Evolutionary conservation across 1,139 yeast species (phyloP), one percentile per base, ranked within the genome.

Genomic region (Meyerozyma carpophila): DNA sequence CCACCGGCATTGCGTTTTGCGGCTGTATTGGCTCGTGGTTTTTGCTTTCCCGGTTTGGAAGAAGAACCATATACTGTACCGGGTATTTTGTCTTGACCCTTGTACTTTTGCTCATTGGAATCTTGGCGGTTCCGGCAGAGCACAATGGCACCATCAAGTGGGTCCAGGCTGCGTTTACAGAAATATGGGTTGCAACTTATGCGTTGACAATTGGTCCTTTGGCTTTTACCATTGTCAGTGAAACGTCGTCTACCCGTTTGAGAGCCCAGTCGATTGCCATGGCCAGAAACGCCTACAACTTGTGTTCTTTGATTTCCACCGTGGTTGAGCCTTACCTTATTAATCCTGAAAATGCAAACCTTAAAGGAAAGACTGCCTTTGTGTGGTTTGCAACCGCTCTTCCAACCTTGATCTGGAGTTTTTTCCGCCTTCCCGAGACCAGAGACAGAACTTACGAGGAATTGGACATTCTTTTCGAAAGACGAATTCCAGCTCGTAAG

Each of bases 301-400:
- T 60, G 26, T 51, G 46, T 6, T 50, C 57, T 2, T 51, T 60
- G 43, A 42, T 56, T 28, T 53, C 61, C 9, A 53, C 50, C 37
- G 48, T 59, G 16, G 56, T 58, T 28, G 61, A 57, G 44, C 65
- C 65, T n/a, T 58, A 60, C 42, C 49, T 60, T 21, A 56, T 60
- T 39, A 59, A 58, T 41, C 63, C 63, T 6, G 52, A 51, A 9
- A 49, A 53, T 18, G 59, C 57, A 24, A 55, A 59, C 37, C 53
- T 57, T 39, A 56, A 46, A 40, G 65, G 62, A 27, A 58, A 57
- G 46, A 59, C 65, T n/a, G 65, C 57, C 2, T 60, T 53, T 44
- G 55, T 58, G 21, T 60, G 63, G 63, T 47, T 47, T 40, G 52
- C 47, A n/a, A 47, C 50, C 3, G 62, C 63, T 8, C 44, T 58